Evolutionary conservation across 495 filamentous ascomycete species (phyloP).

Genomic region (Massariosphaeria phaeospora): DNA sequence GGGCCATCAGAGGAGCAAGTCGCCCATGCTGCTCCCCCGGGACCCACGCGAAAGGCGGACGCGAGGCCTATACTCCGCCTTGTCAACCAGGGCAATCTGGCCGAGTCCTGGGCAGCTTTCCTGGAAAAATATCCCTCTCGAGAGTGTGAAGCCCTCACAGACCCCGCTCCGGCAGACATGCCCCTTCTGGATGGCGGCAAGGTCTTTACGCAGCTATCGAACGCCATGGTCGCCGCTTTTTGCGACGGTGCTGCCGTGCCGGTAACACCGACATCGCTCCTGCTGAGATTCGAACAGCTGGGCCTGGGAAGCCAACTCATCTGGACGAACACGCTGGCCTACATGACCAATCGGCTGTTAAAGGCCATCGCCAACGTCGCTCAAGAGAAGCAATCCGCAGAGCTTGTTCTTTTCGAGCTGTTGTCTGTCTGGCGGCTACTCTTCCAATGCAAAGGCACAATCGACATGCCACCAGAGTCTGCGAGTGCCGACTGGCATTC

Average conservation of each 20-base stretch:
- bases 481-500: neutral
- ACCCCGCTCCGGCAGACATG: conserved; percentile 5
- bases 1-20: too few species aligned
- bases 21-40: too few species aligned
- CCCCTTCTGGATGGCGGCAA: neutral
- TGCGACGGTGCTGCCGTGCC: neutral
- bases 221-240: conserved; percentile 3
- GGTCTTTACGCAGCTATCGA: conserved; percentile 13
- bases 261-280: conserved; percentile 15
- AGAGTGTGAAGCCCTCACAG: neutral
- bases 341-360: conserved; percentile 11
- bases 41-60: too few species aligned
- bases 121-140: conserved; percentile 28
- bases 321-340: conserved; percentile 13
- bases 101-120: conserved; percentile 43
- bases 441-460: conserved; percentile 18
- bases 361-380: neutral
- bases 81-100: conserved; percentile 33
- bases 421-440: conserved; percentile 24
- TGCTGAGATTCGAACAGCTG: conserved; percentile 18
- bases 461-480: neutral
- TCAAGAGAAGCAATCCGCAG: neutral
- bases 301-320: conserved; percentile 9
- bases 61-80: too few species aligned
- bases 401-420: conserved; percentile 18